Percentiles rank a stretch among this genome's conserved stretches.
Evolutionary conservation across 306 rosid genomes (phyloP).

Genomic region (Quercus dentata): DNA sequence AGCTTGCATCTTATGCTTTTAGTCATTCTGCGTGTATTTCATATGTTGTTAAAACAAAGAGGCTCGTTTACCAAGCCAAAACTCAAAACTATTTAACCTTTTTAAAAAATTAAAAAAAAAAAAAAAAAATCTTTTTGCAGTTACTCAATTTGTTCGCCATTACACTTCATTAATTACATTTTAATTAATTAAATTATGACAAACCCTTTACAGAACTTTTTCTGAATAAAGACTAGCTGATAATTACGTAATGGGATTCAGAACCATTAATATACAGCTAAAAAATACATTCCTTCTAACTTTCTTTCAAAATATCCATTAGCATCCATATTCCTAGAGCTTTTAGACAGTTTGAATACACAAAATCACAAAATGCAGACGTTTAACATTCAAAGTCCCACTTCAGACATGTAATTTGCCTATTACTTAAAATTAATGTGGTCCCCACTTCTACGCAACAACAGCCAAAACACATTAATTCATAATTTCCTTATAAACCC

Average conservation of each 20-base stretch:
- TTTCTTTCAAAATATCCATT: neutral
- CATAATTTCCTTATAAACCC: constrained; percentile 9
- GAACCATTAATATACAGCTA: neutral
- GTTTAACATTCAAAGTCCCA: neutral
- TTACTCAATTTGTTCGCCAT: neutral
- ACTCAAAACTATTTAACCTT: too few relatives aligned
- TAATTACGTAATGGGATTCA: neutral
- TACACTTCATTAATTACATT: neutral
- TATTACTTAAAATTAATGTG: neutral
- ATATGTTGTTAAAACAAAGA: neutral
- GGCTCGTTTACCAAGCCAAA: neutral
- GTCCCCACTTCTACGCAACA: neutral
- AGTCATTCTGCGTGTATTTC: neutral
- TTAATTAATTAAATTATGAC: neutral
- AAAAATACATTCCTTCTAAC: neutral
- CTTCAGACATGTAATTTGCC: neutral
- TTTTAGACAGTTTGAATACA: neutral
- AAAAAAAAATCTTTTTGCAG: neutral
- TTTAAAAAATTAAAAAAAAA: too few relatives aligned
- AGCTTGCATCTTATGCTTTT: neutral
- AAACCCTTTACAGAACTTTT: neutral
- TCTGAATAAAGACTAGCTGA: neutral
- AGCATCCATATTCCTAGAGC: neutral
- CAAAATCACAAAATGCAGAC: neutral
- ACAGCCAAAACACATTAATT: neutral